Percentiles rank a stretch among this genome's conserved stretches.
phyloP scores from a whole-genome alignment of 2,329 filamentous ascomycete species.

The Juglanconis juglandina region DNA sequence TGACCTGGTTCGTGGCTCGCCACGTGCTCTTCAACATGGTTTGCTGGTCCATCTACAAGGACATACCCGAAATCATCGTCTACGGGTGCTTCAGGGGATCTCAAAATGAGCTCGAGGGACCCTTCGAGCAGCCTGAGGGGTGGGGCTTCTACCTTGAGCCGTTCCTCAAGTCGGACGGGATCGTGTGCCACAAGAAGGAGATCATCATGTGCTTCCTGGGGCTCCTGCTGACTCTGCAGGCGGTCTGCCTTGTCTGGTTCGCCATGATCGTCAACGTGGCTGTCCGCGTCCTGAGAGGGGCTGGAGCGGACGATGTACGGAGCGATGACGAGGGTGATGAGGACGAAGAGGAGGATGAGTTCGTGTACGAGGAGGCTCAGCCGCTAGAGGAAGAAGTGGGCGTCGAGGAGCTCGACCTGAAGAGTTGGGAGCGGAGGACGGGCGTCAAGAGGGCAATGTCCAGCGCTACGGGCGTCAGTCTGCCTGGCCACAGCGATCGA shows the following conservation, averaged over 20 bases:
- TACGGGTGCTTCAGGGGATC: constrained; percentile 69
- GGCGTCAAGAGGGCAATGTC: constrained; percentile 52
- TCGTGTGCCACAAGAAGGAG: constrained; percentile 73
- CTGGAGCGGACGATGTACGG: constrained; percentile 76
- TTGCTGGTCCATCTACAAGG: constrained; percentile 76
- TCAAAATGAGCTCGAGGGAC: constrained; percentile 52
- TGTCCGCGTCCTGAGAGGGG: constrained; percentile 72
- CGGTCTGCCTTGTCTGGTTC: constrained; percentile 81
- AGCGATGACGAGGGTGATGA: constrained; percentile 81
- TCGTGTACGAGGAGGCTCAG: constrained; percentile 51
- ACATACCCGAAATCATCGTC: constrained; percentile 59
- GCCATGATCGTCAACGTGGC: constrained; percentile 82
- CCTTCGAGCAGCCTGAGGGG: constrained; percentile 45
- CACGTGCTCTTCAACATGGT: constrained; percentile 77
- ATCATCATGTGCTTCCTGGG: constrained; percentile 76
- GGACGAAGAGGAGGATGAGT: constrained; percentile 51
- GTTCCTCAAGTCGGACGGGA: constrained; percentile 66
- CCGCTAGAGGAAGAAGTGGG: constrained; percentile 72
- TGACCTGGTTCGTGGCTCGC: constrained; percentile 78
- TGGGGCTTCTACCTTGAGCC: constrained; percentile 67
- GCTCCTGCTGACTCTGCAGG: constrained; percentile 73
- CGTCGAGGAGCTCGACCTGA: constrained; percentile 67
- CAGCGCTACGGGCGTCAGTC: constrained; percentile 55
- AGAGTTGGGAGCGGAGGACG: constrained; percentile 57
- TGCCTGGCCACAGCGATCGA: constrained; percentile 68